Base-by-base conservation (phyloP, 495 filamentous ascomycete species). In the Penicillium manginii region DNA sequence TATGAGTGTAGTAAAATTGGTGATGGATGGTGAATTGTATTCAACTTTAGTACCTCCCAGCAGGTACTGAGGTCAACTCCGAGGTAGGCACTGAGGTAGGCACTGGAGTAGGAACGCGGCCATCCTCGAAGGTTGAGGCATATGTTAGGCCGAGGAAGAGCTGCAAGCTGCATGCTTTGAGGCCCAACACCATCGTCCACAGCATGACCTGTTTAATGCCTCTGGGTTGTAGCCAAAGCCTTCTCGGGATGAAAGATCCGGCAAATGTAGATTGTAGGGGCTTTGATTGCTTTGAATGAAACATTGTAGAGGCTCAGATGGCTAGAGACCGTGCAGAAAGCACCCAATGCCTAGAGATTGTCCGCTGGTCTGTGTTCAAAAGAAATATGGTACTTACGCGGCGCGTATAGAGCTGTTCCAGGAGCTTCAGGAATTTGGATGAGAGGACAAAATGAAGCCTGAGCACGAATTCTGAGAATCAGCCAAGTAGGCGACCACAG, bases 371-470 rank as follows among this genome's bases (percentile, higher is more conserved):
- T 60, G 31, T 42, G 22, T 31, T 32, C 31, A 42, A 57, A 46
- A 22, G 42, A 54, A 57, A 35, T 45, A 37, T 5, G 47, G 50
- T 62, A 70, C 67, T 67, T 45, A 70, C 67, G 51, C 65, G 59
- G 43, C 54, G 54, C 54, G 54, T 46, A 58, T 48, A 58, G 53
- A 49, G 45, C 37, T 33, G 35, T 29, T 50, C 39, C 22, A 15
- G 50, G 52, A 62, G 52, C 59, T 65, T 65, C 62, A 68, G 53
- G 59, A 59, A 56, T 29, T 48, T 60, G 19, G 22, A 43, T 18
- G 49, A 42, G 50, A 26, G 45, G 21, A 23, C 26, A 47, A 39
- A 53, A 23, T 54, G 10, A 11, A 26, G 47, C 31, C 26, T 50
- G 14, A 26, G 32, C 32, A 50, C 22, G 23, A 50, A 37, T 37